Evolutionary conservation across 2,329 filamentous ascomycete species (phyloP).

Genomic region (Davidsoniella eucalypti): DNA sequence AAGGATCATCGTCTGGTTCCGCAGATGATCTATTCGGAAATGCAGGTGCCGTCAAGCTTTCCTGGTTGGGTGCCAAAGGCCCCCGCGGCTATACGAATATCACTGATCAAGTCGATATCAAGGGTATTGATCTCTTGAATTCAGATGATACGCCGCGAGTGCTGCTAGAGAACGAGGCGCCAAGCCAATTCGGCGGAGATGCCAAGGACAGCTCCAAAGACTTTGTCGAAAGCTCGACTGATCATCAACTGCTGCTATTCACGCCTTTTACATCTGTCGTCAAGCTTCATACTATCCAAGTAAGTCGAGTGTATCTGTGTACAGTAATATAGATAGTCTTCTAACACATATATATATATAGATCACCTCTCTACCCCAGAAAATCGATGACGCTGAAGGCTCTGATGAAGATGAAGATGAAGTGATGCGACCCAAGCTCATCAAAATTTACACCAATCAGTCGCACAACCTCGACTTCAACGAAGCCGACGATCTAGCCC

Average conservation of each 20-base stretch:
- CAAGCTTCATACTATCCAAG: constrained; percentile 73
- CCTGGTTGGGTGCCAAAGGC: constrained; percentile 58
- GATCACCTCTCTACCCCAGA: constrained; percentile 63
- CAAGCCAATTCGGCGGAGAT: constrained; percentile 25
- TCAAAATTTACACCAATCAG: constrained; percentile 78
- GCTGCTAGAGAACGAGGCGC: constrained; percentile 35
- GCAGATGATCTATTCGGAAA: too few species aligned
- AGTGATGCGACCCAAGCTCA: constrained; percentile 63
- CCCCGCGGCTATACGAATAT: constrained; percentile 74
- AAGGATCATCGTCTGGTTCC: too few species aligned
- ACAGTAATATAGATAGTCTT: constrained; percentile 11
- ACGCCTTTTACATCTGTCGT: constrained; percentile 74
- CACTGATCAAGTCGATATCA: constrained; percentile 63
- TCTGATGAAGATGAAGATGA: constrained; percentile 50
- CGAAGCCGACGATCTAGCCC: constrained; percentile 73
- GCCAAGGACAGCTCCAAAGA: constrained; percentile 36
- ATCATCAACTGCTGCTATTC: constrained; percentile 90
- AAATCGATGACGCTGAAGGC: background rate
- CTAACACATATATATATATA: constrained; percentile 27
- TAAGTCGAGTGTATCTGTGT: constrained; percentile 19
- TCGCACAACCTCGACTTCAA: constrained; percentile 86
- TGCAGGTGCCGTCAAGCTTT: background rate
- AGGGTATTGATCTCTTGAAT: constrained; percentile 76
- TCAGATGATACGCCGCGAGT: constrained; percentile 57
- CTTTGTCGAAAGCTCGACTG: constrained; percentile 91